Percentiles rank a stretch among this genome's conserved stretches.
Conservation (phyloP, 2,329 filamentous ascomycete species). For the Aspergillus hortae region DNA sequence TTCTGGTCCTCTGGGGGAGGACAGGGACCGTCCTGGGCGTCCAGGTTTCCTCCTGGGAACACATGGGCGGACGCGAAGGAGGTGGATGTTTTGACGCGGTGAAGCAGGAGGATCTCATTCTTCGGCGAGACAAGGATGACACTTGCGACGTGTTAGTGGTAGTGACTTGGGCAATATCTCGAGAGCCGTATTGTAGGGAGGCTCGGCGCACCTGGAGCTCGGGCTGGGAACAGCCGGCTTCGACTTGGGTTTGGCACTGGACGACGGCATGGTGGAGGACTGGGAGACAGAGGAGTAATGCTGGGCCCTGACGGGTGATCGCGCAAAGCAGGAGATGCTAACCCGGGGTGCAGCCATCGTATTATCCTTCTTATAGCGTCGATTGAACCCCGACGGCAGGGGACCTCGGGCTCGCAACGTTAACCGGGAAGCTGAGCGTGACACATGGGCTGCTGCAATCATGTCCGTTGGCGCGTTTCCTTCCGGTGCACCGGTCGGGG, state of each 20-base stretch:
- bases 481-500: background rate
- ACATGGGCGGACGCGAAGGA: conserved; percentile 92
- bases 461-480: background rate
- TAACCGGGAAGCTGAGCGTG: background rate
- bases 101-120: conserved; percentile 85
- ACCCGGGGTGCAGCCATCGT: too few relatives aligned
- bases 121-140: conserved; percentile 79
- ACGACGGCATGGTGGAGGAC: background rate
- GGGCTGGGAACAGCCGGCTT: conserved; percentile 53
- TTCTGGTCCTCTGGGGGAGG: conserved; percentile 48
- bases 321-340: too few relatives aligned
- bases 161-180: background rate
- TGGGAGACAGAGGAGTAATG: background rate
- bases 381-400: background rate
- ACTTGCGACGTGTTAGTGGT: conserved; percentile 43
- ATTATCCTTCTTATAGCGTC: too few relatives aligned
- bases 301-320: too few relatives aligned
- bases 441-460: background rate
- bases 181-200: background rate
- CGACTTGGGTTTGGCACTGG: conserved; percentile 29
- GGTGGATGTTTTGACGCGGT: conserved; percentile 75
- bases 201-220: conserved; percentile 55
- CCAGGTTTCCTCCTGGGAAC: conserved; percentile 83
- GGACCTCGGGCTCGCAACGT: background rate
- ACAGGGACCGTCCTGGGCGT: conserved; percentile 68